These are phyloP conservation scores for Phytophthora pini DNA, from an alignment of 352 stramenopile genomes.

Conservation along the genomic window DNA sequence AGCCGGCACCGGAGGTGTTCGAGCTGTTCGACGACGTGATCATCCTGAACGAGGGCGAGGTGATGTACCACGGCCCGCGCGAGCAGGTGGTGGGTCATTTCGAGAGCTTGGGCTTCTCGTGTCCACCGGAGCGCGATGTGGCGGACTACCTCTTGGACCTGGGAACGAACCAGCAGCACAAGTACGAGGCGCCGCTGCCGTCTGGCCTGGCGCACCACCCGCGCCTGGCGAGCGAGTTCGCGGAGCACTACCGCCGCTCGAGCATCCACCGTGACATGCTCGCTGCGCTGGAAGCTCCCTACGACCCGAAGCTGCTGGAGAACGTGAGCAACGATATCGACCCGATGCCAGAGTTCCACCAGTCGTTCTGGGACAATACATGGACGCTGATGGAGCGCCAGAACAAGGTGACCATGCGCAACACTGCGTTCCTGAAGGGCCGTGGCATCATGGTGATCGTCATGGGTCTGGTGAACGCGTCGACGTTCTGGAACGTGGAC, in stretches of 20 bases:
- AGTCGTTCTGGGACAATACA: conserved; percentile 46
- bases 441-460: conserved; percentile 48
- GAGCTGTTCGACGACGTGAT: conserved; percentile 61
- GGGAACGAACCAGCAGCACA: conserved; percentile 48
- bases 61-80: conserved; percentile 51
- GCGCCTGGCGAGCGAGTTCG: conserved; percentile 40
- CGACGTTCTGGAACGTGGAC: conserved; percentile 56
- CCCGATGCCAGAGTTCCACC: conserved; percentile 50
- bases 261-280: conserved; percentile 37
- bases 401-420: conserved; percentile 62
- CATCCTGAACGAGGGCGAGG: conserved; percentile 50
- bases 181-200: conserved; percentile 35
- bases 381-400: conserved; percentile 53
- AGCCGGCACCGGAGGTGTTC: conserved; percentile 76
- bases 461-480: conserved; percentile 47
- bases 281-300: conserved; percentile 30
- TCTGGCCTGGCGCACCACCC: conserved; percentile 28
- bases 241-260: conserved; percentile 39
- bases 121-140: conserved; percentile 44
- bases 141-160: conserved; percentile 58
- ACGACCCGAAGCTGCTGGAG: conserved; percentile 30
- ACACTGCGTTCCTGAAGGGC: conserved; percentile 53
- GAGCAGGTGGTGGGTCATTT: conserved; percentile 61
- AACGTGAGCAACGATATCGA: conserved; percentile 40
- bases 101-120: conserved; percentile 31